Evolutionary conservation across 352 stramenopile genomes (phyloP).

Genomic region (Phytophthora litchii): DNA sequence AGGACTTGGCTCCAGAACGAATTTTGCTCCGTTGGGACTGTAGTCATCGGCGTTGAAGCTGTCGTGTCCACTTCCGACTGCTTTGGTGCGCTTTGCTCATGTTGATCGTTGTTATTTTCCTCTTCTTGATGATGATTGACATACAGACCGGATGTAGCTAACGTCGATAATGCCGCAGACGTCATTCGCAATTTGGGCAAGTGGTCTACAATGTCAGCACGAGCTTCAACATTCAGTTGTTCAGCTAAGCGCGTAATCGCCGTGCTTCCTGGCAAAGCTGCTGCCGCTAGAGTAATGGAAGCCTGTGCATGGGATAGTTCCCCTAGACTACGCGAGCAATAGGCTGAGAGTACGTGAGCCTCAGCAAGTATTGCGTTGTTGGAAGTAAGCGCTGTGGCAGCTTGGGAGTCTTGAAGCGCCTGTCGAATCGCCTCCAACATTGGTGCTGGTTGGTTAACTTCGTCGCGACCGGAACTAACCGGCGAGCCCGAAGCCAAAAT

Average conservation of each 20-base stretch:
- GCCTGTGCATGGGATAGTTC: constrained; percentile 36
- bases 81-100: constrained; percentile 9
- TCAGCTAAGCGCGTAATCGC: constrained; percentile 39
- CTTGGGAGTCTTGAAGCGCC: constrained; percentile 49
- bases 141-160: background rate
- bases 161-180: constrained; percentile 10
- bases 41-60: background rate
- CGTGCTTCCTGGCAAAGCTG: constrained; percentile 23
- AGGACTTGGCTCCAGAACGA: constrained; percentile 30
- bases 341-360: constrained; percentile 42
- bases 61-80: background rate
- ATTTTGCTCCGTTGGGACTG: constrained; percentile 6
- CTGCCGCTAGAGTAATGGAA: constrained; percentile 32
- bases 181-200: constrained; percentile 26
- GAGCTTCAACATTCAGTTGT: constrained; percentile 41
- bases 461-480: constrained; percentile 1
- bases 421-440: constrained; percentile 46
- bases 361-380: constrained; percentile 32
- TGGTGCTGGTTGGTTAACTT: constrained; percentile 26
- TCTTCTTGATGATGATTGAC: constrained; percentile 16
- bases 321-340: constrained; percentile 49
- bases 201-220: constrained; percentile 4
- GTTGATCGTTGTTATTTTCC: constrained; percentile 37
- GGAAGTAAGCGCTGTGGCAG: constrained; percentile 28
- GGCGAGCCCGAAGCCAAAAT: constrained; percentile 19